These are phyloP conservation scores for Colletotrichum chrysophilum DNA, from an alignment of 2,329 filamentous ascomycete species.

Conservation along the genomic window DNA sequence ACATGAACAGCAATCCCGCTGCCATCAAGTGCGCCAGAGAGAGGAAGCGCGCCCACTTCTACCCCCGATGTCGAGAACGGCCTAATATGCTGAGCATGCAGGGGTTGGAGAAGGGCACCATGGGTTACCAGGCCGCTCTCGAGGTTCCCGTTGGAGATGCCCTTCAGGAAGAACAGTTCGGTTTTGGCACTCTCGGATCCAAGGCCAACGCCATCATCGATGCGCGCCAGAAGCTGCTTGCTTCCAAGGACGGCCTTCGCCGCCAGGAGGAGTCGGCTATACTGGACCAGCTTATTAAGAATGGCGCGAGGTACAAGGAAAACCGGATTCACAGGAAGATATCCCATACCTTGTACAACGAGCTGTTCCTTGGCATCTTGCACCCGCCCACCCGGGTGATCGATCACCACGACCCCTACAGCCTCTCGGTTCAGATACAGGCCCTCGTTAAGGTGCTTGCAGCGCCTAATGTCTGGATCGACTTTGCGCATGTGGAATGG, in stretches of 20 bases:
- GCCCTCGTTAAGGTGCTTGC: conserved; percentile 70
- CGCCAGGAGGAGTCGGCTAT: conserved; percentile 62
- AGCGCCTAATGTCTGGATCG: conserved; percentile 72
- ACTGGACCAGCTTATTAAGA: conserved; percentile 63
- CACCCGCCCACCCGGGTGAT: conserved; percentile 61
- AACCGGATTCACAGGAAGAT: conserved; percentile 56
- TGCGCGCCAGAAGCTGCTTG: conserved; percentile 62
- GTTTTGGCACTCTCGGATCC: conserved; percentile 60
- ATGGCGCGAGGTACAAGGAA: conserved; percentile 60
- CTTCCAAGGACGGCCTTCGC: conserved; percentile 57
- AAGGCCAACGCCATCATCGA: conserved; percentile 62
- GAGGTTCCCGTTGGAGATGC: conserved; percentile 70
- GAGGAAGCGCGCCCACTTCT: conserved; percentile 60
- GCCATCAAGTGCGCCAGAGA: conserved; percentile 46
- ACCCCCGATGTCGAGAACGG: conserved; percentile 63
- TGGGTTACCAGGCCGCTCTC: conserved; percentile 72
- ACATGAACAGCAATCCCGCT: conserved; percentile 50
- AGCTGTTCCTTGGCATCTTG: conserved; percentile 65
- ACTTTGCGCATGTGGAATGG: conserved; percentile 78
- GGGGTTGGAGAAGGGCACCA: conserved; percentile 72
- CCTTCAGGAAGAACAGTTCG: conserved; percentile 66
- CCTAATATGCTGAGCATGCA: conserved; percentile 78
- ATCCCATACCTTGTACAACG: conserved; percentile 58
- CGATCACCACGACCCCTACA: conserved; percentile 63
- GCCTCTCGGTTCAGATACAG: conserved; percentile 73